Evolutionary conservation across 2,329 filamentous ascomycete genomes (phyloP).

Genomic region (Arachnomyces sp.): DNA sequence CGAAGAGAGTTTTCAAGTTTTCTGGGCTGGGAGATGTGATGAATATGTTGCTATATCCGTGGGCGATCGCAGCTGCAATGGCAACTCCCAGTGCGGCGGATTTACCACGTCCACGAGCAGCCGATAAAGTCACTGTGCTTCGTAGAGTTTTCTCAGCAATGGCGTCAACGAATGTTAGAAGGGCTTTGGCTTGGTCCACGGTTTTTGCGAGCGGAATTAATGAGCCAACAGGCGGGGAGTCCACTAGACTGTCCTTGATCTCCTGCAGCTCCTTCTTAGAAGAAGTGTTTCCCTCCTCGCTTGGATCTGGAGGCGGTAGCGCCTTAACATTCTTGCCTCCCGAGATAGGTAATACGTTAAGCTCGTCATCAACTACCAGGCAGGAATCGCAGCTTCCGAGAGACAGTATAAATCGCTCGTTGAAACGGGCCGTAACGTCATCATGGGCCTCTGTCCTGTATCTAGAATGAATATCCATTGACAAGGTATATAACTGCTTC

Average conservation of each 20-base stretch:
- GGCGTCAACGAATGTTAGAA: constrained; percentile 94
- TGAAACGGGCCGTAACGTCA: constrained; percentile 92
- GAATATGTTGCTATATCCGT: constrained; percentile 98
- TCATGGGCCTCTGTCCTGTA: constrained; percentile 95
- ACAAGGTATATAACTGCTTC: constrained; percentile 92
- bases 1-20: constrained; percentile 96
- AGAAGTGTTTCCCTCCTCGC: constrained; percentile 63
- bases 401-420: constrained; percentile 93
- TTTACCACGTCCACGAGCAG: constrained; percentile 90
- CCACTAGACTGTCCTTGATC: constrained; percentile 80
- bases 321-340: constrained; percentile 84
- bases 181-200: constrained; percentile 89
- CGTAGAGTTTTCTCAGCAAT: constrained; percentile 93
- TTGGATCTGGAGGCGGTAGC: constrained; percentile 66
- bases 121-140: constrained; percentile 88
- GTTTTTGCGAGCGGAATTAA: constrained; percentile 81
- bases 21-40: constrained; percentile 96
- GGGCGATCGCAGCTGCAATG: constrained; percentile 85
- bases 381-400: constrained; percentile 92
- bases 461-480: constrained; percentile 95
- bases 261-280: constrained; percentile 68
- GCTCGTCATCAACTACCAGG: constrained; percentile 91
- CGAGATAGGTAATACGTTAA: constrained; percentile 95
- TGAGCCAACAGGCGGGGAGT: constrained; percentile 78
- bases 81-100: constrained; percentile 92